Evolutionary conservation across 2,329 filamentous ascomycete species (phyloP), one percentile per base, ranked within the genome.

Genomic region (Xylaria sp.): DNA sequence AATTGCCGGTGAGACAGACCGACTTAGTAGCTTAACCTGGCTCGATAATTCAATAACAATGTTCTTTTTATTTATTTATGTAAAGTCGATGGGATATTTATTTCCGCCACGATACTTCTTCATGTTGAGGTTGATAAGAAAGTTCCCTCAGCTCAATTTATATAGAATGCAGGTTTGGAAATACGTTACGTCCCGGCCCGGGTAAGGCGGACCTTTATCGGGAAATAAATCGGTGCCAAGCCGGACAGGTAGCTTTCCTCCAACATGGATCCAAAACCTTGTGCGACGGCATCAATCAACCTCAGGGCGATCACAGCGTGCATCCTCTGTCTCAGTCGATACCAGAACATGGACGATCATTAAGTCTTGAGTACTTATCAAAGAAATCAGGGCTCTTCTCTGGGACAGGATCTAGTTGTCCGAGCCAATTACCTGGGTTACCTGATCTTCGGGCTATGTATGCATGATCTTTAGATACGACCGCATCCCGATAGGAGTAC

Each of bases 221-320:
- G 60, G 57, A 27, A 47, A 32, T 50, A 53, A 54, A 68, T 68
- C 68, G 65, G 65, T 63, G 68, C 68, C 61, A 70, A 70, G 68
- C 68, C 68, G 65, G 68, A 23, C 68, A 32, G 23, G 59, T 40
- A 67, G 42, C 8, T 48, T 27, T 51, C 57, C 16, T 44, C 55
- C 37, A 58, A 58, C 55, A 5, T 44, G 55, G n/a, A 42, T 44
- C n/a, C 27, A 61, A 2, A 44, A 40, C 29, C 40, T 37, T 57
- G 60, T 68, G 53, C 61, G 35, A 67, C 60, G 44, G 58, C 59
- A 55, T 50, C 53, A 59, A 60, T 54, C 37, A 58, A 23, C 40
- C 51, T 51, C 57, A 25, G 25, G 18, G 13, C 37, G 25, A 47
- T 23, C 59, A 48, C 54, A 51, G n/a, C 48, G 42, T 32, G 40